Base-by-base conservation (phyloP, 306 rosid genomes). In the Medicago ruthenica region DNA sequence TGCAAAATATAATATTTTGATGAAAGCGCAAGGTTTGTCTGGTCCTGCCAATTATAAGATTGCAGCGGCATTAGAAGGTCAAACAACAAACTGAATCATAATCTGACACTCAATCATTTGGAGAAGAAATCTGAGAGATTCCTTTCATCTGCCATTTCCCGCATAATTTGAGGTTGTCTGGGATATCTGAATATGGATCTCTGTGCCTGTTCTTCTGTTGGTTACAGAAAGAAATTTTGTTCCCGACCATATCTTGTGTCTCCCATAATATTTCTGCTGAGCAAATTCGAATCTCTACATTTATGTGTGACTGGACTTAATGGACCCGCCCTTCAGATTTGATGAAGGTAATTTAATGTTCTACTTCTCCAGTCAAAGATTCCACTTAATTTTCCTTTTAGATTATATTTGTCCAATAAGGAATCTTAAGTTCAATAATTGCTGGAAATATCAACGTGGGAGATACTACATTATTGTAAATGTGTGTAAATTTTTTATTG, bases 21-120 rank as follows among this genome's bases (percentile, higher is more conserved):
- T 92, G 99, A 90, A 92, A 84, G 69, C 82, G 48, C 85, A 89
- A 76, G 99, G 99, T 74, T 72, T 90, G 75, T 58, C 96, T 44
- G 76, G 66, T 31, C 87, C 60, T 62, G 55, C 37, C 78, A 62
- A 31, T 41, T 40, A 31, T 57, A 36, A 50, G 17, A 40, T 60
- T 62, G 24, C 24, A 37, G 37, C 34, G 65, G 58, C 39, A 24
- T 31, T 70, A 58, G 44, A 27, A 69, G 45, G 67, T 61, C 68
- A 67, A 39, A 27, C 68, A 15, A 45, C 22, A 14, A 47, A 70
- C 70, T 70, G 81, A 77, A 41, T 70, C 47, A 18, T 47, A 16
- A 51, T 68, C 45, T 8, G 73, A 53, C 21, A 27, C 76, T 22
- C 51, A 59, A 64, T 73, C 31, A 22, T 64, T 39, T 67, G 15